Evolutionary conservation across 2,329 filamentous ascomycete genomes (phyloP).

Genomic region (Thelonectria olida): DNA sequence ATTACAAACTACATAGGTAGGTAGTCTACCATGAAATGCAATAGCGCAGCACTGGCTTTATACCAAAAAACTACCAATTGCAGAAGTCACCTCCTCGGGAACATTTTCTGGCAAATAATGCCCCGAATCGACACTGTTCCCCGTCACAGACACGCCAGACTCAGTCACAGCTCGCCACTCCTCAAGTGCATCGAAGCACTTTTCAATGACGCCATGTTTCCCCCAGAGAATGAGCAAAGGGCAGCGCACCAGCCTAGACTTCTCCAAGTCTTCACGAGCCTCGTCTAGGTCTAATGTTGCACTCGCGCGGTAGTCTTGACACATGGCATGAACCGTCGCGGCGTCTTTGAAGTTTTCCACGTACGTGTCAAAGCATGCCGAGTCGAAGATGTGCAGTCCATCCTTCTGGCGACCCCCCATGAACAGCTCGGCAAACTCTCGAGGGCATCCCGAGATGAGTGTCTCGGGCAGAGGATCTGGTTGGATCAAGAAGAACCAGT

Average conservation of each 20-base stretch:
- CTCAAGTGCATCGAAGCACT: constrained; percentile 55
- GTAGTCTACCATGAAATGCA: too few species aligned
- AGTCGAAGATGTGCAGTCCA: constrained; percentile 46
- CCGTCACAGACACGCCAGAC: constrained; percentile 47
- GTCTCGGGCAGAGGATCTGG: constrained; percentile 59
- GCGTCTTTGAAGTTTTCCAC: constrained; percentile 51
- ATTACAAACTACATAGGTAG: too few species aligned
- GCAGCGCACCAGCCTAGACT: constrained; percentile 53
- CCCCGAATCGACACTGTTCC: constrained; percentile 55
- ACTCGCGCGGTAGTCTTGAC: constrained; percentile 65
- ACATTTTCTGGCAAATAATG: constrained; percentile 63
- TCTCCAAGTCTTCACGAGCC: constrained; percentile 54
- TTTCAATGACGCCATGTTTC: constrained; percentile 57
- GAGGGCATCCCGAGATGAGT: constrained; percentile 50
- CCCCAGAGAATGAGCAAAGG: constrained; percentile 63
- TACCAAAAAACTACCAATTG: constrained; percentile 51
- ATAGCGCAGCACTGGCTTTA: too few species aligned
- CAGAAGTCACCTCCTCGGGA: constrained; percentile 55
- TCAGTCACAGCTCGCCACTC: constrained; percentile 61
- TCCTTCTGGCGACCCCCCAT: constrained; percentile 50
- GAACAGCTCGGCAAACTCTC: constrained; percentile 53
- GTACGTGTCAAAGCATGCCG: constrained; percentile 52
- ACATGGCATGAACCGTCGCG: constrained; percentile 57
- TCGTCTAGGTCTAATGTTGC: constrained; percentile 62
- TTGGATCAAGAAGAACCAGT: constrained; percentile 69